Conservation (phyloP, 2,329 filamentous ascomycete genomes). For the Gyromitra esculenta region DNA sequence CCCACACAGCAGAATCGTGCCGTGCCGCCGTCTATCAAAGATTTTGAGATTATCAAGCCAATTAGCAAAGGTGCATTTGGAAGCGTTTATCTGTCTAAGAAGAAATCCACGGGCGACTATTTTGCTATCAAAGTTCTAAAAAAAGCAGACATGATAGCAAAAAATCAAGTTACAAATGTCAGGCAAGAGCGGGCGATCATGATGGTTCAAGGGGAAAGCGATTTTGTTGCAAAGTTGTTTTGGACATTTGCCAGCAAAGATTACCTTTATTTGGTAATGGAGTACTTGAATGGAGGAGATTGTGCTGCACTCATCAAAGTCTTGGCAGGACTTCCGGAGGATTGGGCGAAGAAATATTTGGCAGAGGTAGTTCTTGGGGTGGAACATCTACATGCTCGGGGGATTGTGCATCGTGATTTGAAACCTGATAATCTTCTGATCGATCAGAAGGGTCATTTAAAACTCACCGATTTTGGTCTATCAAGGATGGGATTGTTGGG, state of each 20-base stretch:
- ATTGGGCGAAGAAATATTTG: slow-evolving; percentile 98
- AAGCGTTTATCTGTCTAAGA: slow-evolving; percentile 97
- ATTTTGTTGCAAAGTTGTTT: slow-evolving; percentile 98
- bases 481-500: slow-evolving; percentile 97
- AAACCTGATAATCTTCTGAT: slow-evolving; percentile 98
- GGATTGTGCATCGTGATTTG: slow-evolving; percentile 94
- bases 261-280: slow-evolving; percentile 98
- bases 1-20: slow-evolving; percentile 85
- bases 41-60: slow-evolving; percentile 99
- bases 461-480: slow-evolving; percentile 95
- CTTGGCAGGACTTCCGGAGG: slow-evolving; percentile 88
- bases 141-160: slow-evolving; percentile 99
- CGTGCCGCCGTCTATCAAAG: slow-evolving; percentile 94
- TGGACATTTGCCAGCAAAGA: slow-evolving; percentile 99
- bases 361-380: slow-evolving; percentile 97
- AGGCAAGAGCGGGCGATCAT: slow-evolving; percentile 98
- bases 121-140: slow-evolving; percentile 98
- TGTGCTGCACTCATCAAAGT: slow-evolving; percentile 97
- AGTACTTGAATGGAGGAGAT: slow-evolving; percentile 96
- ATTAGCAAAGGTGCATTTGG: slow-evolving; percentile 99
- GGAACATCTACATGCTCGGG: slow-evolving; percentile 90
- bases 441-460: slow-evolving; percentile 94
- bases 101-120: slow-evolving; percentile 97
- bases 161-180: slow-evolving; percentile 99
- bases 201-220: slow-evolving; percentile 99